Conservation (phyloP, 139 green algal species). For the Coelastrella sp. region DNA sequence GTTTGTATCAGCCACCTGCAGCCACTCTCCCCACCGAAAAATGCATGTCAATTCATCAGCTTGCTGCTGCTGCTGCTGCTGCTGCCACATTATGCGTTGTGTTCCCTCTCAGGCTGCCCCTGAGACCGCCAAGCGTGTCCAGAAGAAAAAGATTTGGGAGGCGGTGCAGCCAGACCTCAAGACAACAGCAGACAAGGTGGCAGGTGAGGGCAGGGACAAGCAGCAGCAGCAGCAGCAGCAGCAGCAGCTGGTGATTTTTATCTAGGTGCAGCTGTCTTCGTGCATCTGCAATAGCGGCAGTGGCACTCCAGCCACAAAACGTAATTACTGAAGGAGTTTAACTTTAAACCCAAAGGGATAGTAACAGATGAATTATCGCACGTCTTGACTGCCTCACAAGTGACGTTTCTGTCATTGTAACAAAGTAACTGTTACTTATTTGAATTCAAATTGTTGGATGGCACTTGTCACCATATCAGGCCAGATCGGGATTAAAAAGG, state of each 20-base stretch:
- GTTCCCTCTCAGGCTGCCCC: constrained; percentile 45
- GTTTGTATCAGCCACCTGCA: background rate
- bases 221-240: background rate
- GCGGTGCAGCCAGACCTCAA: constrained; percentile 63
- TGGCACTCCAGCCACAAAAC: too few species aligned
- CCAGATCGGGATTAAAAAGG: constrained; percentile 85
- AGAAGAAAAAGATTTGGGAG: constrained; percentile 94
- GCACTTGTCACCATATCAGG: constrained; percentile 37
- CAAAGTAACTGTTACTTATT: too few species aligned
- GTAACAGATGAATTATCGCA: too few species aligned
- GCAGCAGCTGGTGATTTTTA: background rate
- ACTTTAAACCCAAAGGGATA: too few species aligned
- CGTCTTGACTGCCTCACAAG: too few species aligned
- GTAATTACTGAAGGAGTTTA: too few species aligned
- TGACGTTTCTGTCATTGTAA: too few species aligned
- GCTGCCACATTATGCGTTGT: background rate
- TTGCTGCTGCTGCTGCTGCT: background rate
- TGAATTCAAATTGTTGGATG: too few species aligned
- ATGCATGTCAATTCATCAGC: background rate
- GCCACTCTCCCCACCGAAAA: background rate
- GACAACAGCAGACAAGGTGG: background rate
- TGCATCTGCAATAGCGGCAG: too few species aligned
- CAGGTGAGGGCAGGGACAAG: background rate
- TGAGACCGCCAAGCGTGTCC: constrained; percentile 67
- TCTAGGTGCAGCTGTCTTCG: too few species aligned